Evolutionary conservation across 371 early-diverging fungal genomes (phyloP).

Genomic region (Actinomortierella ambigua): DNA sequence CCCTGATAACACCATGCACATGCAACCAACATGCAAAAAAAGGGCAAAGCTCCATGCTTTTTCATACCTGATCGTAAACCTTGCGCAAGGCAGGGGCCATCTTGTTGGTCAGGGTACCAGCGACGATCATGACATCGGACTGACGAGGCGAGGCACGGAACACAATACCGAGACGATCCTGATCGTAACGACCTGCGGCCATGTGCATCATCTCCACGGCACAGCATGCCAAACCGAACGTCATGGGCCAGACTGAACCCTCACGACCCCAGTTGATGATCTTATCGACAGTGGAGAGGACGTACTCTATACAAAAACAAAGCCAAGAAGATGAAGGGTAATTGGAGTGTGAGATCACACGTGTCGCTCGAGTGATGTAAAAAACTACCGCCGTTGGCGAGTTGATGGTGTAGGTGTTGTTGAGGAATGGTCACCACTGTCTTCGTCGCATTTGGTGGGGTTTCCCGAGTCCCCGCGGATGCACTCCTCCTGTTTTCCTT

Average conservation of each 20-base stretch:
- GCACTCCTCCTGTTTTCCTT: too few species aligned
- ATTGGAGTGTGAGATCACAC: too few species aligned
- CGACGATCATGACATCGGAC: constrained; percentile 99
- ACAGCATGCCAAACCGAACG: constrained; percentile 98
- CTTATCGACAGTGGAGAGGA: constrained; percentile 87
- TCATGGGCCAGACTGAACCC: constrained; percentile 96
- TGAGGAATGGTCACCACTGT: too few species aligned
- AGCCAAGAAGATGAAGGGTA: not conserved
- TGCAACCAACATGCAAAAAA: not conserved
- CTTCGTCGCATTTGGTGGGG: too few species aligned
- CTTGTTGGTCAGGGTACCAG: constrained; percentile 97
- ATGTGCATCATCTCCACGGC: constrained; percentile 98
- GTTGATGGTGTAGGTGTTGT: too few species aligned
- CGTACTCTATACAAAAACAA: constrained; percentile 60
- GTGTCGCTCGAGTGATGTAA: too few species aligned
- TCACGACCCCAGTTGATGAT: constrained; percentile 95
- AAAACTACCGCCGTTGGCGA: too few species aligned
- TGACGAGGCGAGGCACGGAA: constrained; percentile 98
- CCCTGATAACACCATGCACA: not conserved
- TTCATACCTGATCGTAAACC: constrained; percentile 89
- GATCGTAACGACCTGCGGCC: constrained; percentile 97
- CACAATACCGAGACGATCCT: constrained; percentile 97
- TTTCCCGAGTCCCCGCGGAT: too few species aligned
- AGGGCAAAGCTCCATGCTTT: not conserved
- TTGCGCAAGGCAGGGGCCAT: constrained; percentile 98